Percentiles rank a stretch among this genome's conserved stretches.
phyloP scores from a whole-genome alignment of 805 yeast species.

The Myxozyma geophila region DNA sequence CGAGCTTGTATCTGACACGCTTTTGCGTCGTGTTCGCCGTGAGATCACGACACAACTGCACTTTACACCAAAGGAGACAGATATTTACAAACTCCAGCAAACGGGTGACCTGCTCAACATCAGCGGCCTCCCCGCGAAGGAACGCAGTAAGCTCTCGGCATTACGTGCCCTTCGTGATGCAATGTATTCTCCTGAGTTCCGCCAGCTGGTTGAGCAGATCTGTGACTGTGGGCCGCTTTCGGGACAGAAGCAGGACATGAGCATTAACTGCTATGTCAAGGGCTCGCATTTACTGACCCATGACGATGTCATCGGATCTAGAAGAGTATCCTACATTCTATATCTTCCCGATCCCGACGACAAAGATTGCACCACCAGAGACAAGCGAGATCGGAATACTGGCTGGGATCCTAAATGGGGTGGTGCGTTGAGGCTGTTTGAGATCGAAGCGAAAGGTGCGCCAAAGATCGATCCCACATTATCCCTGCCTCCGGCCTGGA shows the following conservation, averaged over 20 bases:
- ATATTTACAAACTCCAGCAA: slow-evolving; percentile 86
- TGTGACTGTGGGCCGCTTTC: slow-evolving; percentile 89
- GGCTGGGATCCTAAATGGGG: slow-evolving; percentile 91
- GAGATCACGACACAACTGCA: slow-evolving; percentile 84
- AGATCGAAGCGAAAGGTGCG: slow-evolving; percentile 84
- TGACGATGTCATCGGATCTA: slow-evolving; percentile 95
- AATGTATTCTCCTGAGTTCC: slow-evolving; percentile 80
- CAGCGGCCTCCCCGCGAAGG: slow-evolving; percentile 79
- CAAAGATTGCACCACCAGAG: slow-evolving; percentile 34
- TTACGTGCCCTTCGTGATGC: slow-evolving; percentile 82
- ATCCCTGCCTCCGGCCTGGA: slow-evolving; percentile 87
- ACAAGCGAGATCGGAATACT: slow-evolving; percentile 13
- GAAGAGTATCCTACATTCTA: slow-evolving; percentile 89
- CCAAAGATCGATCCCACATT: slow-evolving; percentile 77
- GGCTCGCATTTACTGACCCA: slow-evolving; percentile 95
- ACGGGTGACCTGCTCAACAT: slow-evolving; percentile 89
- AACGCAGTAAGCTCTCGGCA: slow-evolving; percentile 72
- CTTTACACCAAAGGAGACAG: slow-evolving; percentile 95
- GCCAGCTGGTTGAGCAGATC: slow-evolving; percentile 74
- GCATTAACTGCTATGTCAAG: slow-evolving; percentile 85
- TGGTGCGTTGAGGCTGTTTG: slow-evolving; percentile 86
- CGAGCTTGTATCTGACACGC: slow-evolving; percentile 71
- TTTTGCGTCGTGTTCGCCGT: slow-evolving; percentile 76
- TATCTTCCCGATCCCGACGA: slow-evolving; percentile 92
- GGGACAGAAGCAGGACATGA: slow-evolving; percentile 90